Percentiles rank a stretch among this genome's conserved stretches.
Evolutionary conservation across 495 filamentous ascomycete species (phyloP).

Genomic region (Penicillium atrosanguineum): DNA sequence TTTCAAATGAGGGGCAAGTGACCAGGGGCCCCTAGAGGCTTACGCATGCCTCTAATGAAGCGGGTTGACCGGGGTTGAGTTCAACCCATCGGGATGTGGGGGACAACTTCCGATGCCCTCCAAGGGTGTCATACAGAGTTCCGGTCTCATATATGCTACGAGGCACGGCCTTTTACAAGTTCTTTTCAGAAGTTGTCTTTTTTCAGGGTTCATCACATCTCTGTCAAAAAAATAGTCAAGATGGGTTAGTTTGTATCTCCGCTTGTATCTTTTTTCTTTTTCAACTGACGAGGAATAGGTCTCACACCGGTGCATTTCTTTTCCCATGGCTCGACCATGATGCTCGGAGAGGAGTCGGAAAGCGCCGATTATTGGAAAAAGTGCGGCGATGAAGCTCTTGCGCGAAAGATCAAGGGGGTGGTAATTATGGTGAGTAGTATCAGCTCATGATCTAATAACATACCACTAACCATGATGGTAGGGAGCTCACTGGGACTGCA

Average conservation of each 20-base stretch:
- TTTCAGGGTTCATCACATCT: not conserved
- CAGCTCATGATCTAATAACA: too few relatives aligned
- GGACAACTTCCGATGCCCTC: constrained; percentile 10
- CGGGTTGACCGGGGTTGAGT: not conserved
- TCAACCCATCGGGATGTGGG: constrained; percentile 20
- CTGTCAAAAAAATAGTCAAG: not conserved
- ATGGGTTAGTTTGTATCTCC: not conserved
- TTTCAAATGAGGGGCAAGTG: not conserved
- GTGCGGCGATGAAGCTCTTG: constrained; percentile 58
- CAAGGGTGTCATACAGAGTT: not conserved
- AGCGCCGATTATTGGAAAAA: constrained; percentile 61
- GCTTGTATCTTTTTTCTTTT: not conserved
- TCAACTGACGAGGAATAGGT: constrained; percentile 6
- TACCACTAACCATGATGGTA: constrained; percentile 13
- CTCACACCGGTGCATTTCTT: constrained; percentile 62
- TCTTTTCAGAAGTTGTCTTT: too few relatives aligned
- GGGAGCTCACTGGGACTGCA: constrained; percentile 61
- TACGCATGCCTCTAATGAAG: not conserved
- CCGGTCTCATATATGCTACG: not conserved
- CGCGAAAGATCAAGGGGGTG: constrained; percentile 53
- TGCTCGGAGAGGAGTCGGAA: constrained; percentile 58
- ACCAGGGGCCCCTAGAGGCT: not conserved
- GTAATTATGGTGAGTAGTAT: constrained; percentile 55
- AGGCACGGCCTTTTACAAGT: not conserved
- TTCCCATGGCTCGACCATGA: constrained; percentile 67